phyloP scores from a whole-genome alignment of 2,329 filamentous ascomycete genomes.

The Microsporum audouinii region DNA sequence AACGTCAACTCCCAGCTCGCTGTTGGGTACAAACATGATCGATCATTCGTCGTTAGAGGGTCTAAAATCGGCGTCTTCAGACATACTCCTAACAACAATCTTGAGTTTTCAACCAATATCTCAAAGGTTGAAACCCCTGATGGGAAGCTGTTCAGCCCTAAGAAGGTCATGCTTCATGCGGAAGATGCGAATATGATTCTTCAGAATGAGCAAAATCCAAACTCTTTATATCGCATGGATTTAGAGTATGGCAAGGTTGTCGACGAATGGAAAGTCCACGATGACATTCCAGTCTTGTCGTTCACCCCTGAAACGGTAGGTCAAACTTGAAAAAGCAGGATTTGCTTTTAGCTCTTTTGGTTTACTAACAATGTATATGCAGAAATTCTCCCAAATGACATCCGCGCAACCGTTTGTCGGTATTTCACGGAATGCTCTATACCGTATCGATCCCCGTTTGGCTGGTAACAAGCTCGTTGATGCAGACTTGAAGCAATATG shows the following conservation, averaged over 20 bases:
- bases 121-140: constrained; percentile 84
- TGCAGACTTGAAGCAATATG: constrained; percentile 86
- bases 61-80: constrained; percentile 99
- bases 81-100: constrained; percentile 79
- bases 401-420: constrained; percentile 90
- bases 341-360: not conserved
- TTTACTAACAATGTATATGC: constrained; percentile 20
- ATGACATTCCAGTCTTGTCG: constrained; percentile 82
- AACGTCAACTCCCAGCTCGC: constrained; percentile 89
- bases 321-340: not conserved
- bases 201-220: constrained; percentile 70
- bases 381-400: constrained; percentile 97
- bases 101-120: constrained; percentile 95
- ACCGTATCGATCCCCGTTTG: constrained; percentile 83
- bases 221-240: constrained; percentile 94
- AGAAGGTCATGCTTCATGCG: constrained; percentile 92
- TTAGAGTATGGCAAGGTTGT: constrained; percentile 95
- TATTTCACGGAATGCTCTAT: constrained; percentile 83
- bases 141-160: constrained; percentile 80
- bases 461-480: constrained; percentile 88
- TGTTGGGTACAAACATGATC: constrained; percentile 92
- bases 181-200: constrained; percentile 83
- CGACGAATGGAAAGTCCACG: constrained; percentile 97
- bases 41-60: constrained; percentile 91
- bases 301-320: constrained; percentile 78